These are phyloP conservation scores for Emericellopsis cladophorae DNA, from an alignment of 2,329 filamentous ascomycete species.

Conservation along the genomic window DNA sequence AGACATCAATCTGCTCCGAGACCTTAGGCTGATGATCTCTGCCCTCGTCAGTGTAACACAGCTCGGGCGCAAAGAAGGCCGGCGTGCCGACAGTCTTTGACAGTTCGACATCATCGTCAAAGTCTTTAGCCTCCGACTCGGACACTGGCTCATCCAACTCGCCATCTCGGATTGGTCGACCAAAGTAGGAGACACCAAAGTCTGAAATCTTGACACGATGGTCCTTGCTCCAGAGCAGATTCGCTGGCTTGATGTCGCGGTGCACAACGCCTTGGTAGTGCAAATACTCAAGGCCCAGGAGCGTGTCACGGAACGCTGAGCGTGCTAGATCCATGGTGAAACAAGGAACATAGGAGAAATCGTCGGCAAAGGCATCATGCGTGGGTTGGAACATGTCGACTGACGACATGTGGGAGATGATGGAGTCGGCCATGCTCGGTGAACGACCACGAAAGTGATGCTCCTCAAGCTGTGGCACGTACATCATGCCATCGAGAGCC, in stretches of 20 bases:
- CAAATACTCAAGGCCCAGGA: constrained; percentile 86
- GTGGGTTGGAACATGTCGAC: constrained; percentile 43
- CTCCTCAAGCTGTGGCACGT: constrained; percentile 54
- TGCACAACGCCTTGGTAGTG: constrained; percentile 80
- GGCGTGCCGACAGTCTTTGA: constrained; percentile 97
- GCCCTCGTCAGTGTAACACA: constrained; percentile 77
- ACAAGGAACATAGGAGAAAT: constrained; percentile 86
- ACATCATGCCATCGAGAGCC: constrained; percentile 68
- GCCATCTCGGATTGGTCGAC: constrained; percentile 71
- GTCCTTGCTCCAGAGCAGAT: constrained; percentile 75
- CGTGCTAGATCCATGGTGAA: constrained; percentile 78
- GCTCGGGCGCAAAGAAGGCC: constrained; percentile 91
- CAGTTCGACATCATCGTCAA: constrained; percentile 90
- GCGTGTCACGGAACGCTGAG: constrained; percentile 79
- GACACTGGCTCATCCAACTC: constrained; percentile 63
- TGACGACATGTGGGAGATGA: constrained; percentile 57
- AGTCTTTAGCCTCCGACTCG: constrained; percentile 72
- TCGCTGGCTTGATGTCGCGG: constrained; percentile 79
- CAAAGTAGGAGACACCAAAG: constrained; percentile 96
- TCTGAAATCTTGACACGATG: constrained; percentile 95
- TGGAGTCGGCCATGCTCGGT: constrained; percentile 70
- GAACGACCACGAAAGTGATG: constrained; percentile 52
- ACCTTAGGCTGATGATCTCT: constrained; percentile 56
- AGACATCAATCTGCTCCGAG: constrained; percentile 90
- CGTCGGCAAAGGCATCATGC: constrained; percentile 64